These are phyloP conservation scores for Sporothrix luriei DNA, from an alignment of 2,329 filamentous ascomycete species.

Conservation along the genomic window DNA sequence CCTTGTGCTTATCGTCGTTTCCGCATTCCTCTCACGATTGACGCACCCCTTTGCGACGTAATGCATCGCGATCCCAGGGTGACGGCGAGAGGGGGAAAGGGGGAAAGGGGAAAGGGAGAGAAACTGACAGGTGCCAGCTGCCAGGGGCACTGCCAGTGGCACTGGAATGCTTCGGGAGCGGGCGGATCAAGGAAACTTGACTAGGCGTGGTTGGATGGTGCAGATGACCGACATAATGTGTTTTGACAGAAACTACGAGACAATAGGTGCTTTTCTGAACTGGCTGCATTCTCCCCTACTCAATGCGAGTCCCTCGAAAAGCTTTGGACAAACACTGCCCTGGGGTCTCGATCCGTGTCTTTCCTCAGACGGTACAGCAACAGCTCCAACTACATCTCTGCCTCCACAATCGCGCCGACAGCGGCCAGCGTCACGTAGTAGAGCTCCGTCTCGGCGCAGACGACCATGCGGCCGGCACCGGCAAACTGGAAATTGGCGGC, in stretches of 20 bases:
- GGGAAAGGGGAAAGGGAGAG: neutral
- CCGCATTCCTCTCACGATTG: conserved; percentile 9
- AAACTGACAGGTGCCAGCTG: neutral
- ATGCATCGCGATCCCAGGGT: neutral
- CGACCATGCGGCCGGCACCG: conserved; percentile 47
- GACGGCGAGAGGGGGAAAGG: neutral
- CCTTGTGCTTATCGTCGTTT: conserved; percentile 24
- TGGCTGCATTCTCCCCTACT: too few relatives aligned
- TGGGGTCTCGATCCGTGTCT: neutral
- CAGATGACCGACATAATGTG: neutral
- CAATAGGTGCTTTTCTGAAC: neutral
- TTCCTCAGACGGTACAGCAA: too few relatives aligned
- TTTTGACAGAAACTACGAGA: too few relatives aligned
- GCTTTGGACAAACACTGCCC: too few relatives aligned
- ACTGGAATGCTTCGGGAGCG: neutral
- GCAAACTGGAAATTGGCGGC: conserved; percentile 57
- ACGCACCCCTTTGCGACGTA: neutral
- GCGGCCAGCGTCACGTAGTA: conserved; percentile 46
- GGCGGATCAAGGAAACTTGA: neutral
- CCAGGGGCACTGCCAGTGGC: too few relatives aligned
- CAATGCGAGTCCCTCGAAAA: too few relatives aligned
- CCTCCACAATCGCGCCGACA: conserved; percentile 35
- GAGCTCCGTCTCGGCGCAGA: conserved; percentile 48
- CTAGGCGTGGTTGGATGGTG: neutral
- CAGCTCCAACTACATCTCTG: conserved; percentile 11